Percentiles rank a stretch among this genome's conserved stretches.
Evolutionary conservation across 139 green algal species (phyloP).

Genomic region (Ulvella scutata): DNA sequence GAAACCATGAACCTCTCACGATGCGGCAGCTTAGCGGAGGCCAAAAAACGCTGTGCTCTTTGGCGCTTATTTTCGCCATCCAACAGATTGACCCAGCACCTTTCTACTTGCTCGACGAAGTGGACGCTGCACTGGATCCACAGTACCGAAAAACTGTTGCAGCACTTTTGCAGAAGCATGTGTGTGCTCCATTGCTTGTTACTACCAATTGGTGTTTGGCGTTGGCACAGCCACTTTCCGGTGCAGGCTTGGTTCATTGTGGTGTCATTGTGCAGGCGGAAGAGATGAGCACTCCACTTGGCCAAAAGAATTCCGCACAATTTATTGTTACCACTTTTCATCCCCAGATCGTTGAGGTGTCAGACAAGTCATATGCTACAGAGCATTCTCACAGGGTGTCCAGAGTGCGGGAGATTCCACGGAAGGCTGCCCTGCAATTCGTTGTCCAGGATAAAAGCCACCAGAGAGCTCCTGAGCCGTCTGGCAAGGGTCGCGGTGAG

Average conservation of each 20-base stretch:
- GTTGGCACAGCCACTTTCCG: conserved; percentile 6
- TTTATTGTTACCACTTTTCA: conserved; percentile 99
- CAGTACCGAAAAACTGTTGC: conserved; percentile 51
- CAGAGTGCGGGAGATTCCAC: conserved; percentile 11
- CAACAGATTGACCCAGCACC: conserved; percentile 92
- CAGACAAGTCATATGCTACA: conserved; percentile 83
- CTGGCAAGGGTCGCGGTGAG: no score
- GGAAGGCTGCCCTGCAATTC: conserved; percentile 2
- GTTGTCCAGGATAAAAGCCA: no score
- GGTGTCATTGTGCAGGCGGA: conserved; percentile 10
- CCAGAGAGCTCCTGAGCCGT: no score
- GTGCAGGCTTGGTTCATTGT: conserved; percentile 5
- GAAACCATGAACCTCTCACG: not conserved
- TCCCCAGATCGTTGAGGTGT: conserved; percentile 68
- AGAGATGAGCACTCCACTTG: no score
- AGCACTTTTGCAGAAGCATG: conserved; percentile 25
- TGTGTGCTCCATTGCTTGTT: no score
- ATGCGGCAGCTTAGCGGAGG: conserved; percentile 85
- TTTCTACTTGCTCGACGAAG: conserved; percentile 99
- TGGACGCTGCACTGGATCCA: conserved; percentile 94
- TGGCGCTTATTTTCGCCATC: conserved; percentile 98
- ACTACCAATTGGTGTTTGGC: no score
- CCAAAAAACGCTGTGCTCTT: conserved; percentile 94
- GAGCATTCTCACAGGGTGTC: conserved; percentile 70
- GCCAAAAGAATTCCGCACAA: conserved; percentile 58